Evolutionary conservation across 2,329 filamentous ascomycete genomes (phyloP), one percentile per base, ranked within the genome.

Genomic region (Aspergillus hiratsukae): DNA sequence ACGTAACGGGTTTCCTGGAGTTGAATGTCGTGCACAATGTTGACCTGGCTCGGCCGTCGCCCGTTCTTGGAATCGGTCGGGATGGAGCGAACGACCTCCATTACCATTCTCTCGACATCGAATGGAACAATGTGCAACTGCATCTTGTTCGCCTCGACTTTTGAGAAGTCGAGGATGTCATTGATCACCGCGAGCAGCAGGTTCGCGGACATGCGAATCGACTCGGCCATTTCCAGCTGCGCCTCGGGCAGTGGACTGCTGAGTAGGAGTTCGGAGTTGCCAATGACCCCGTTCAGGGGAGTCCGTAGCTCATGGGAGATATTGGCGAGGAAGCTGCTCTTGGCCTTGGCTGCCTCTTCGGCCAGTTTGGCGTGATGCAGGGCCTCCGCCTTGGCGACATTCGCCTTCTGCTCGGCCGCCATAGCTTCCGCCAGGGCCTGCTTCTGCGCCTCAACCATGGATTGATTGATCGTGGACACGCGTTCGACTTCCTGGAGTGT

Each of bases 241-340:
- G 86, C 83, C 21, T 75, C 75, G 57, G 80, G 81, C 40, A 87
- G 63, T 5, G 69, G 72, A 9, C 82, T 86, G 8, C 77, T 77
- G 63, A 86, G 86, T 19, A 87, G 75, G 43, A 87, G 72, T 63
- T 87, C 83, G 2, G 81, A 83, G 73, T 86, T 82, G 31, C 94
- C 94, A 66, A 99, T 80, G 49, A 97, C 97, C 10, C 93, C 94
- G 68, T 97, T 97, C 56, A 97, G 81, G 0, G 94, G 94, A 1
- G 94, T 99, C 70, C 96, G 95, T 35, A 99, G 80, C 72, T 97
- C 86, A 64, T 88, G 86, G 1, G 83, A 86, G 51, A 97, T 96
- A 66, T 97, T 97, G 19, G 94, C 94, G 61, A 99, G 95, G 76
- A 97, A 97, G 8, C 97, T 80, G 0, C 93, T 97, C 76, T 99